A percentile compares a stretch with the other conserved stretches of the same genome.
Evolutionary conservation across 768 basidiomycete genomes (phyloP).

Genomic region (Scleroderma citrinum): DNA sequence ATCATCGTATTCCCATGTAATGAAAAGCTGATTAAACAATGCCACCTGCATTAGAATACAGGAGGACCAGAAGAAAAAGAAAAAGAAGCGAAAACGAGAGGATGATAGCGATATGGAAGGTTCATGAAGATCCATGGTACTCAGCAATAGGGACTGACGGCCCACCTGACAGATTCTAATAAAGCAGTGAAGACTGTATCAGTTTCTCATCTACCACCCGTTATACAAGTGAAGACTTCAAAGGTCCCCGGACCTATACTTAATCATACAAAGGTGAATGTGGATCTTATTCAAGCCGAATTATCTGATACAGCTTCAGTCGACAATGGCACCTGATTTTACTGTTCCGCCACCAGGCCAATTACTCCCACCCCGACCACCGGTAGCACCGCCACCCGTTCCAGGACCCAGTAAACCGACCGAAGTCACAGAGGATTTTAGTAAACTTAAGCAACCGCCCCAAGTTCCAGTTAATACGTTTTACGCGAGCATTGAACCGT

Average conservation of each 20-base stretch:
- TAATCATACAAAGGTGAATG: slow-evolving; percentile 47
- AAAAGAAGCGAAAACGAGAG: slow-evolving; percentile 82
- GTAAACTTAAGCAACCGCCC: slow-evolving; percentile 70
- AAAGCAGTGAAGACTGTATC: slow-evolving; percentile 58
- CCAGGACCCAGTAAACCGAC: slow-evolving; percentile 81
- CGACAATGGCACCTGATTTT: slow-evolving; percentile 52
- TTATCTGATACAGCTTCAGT: slow-evolving; percentile 18
- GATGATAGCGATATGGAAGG: slow-evolving; percentile 67
- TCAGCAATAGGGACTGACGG: slow-evolving; percentile 5
- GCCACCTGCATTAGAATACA: slow-evolving; percentile 16
- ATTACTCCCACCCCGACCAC: slow-evolving; percentile 57
- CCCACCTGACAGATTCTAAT: slow-evolving; percentile 36
- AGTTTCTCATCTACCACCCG: slow-evolving; percentile 33
- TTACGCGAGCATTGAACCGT: slow-evolving; percentile 85
- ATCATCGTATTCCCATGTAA: slow-evolving; percentile 14
- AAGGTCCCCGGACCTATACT: slow-evolving; percentile 44
- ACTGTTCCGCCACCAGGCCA: slow-evolving; percentile 42
- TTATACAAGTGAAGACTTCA: slow-evolving; percentile 45
- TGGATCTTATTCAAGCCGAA: not conserved
- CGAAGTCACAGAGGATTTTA: slow-evolving; percentile 87
- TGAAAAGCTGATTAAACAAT: not conserved
- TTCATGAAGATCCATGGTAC: slow-evolving; percentile 18
- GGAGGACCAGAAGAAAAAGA: slow-evolving; percentile 68
- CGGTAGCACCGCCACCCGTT: slow-evolving; percentile 54
- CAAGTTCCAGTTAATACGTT: slow-evolving; percentile 72